A percentile compares a stretch with the other conserved stretches of the same genome.
These are phyloP conservation scores for Aureobasidium vineae DNA, from an alignment of 2,329 filamentous ascomycete species.

Conservation along the genomic window DNA sequence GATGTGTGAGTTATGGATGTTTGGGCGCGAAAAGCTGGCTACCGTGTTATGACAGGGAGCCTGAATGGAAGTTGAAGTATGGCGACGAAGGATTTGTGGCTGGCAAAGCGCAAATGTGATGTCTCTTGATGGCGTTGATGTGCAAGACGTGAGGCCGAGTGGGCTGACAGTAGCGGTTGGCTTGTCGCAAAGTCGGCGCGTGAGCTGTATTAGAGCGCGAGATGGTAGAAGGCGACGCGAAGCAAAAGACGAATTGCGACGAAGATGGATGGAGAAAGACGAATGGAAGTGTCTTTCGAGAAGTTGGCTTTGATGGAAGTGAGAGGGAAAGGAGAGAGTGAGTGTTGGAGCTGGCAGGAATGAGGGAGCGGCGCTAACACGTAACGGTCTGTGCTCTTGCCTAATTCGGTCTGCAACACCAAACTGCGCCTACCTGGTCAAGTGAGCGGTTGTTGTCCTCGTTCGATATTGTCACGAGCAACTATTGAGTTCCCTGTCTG, in stretches of 20 bases:
- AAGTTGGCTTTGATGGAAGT: conserved; percentile 8
- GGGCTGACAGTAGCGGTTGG: conserved; percentile 5
- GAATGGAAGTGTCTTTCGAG: not conserved
- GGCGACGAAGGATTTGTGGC: not conserved
- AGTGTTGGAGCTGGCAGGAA: conserved; percentile 4
- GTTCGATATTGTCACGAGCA: not conserved
- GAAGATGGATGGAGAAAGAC: conserved; percentile 14
- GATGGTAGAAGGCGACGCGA: not conserved
- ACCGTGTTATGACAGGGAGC: conserved; percentile 2
- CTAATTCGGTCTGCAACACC: not conserved
- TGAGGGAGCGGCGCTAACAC: not conserved
- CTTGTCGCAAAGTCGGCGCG: conserved; percentile 22
- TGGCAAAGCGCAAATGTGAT: conserved; percentile 8
- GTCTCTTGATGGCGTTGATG: conserved; percentile 6
- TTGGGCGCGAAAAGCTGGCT: conserved; percentile 1
- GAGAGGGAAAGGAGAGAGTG: conserved; percentile 2
- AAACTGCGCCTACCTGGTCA: not conserved
- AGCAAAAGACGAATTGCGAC: not conserved
- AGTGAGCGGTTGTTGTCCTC: not conserved
- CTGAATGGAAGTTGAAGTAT: not conserved
- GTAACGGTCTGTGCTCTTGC: not conserved
- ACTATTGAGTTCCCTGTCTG: not conserved
- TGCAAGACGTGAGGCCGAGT: conserved; percentile 7
- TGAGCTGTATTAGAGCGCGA: conserved; percentile 1
- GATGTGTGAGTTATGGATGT: conserved; percentile 15